Evolutionary conservation across 495 filamentous ascomycete species (phyloP), one percentile per base, ranked within the genome.

Genomic region (Hyaloscypha bicolor): DNA sequence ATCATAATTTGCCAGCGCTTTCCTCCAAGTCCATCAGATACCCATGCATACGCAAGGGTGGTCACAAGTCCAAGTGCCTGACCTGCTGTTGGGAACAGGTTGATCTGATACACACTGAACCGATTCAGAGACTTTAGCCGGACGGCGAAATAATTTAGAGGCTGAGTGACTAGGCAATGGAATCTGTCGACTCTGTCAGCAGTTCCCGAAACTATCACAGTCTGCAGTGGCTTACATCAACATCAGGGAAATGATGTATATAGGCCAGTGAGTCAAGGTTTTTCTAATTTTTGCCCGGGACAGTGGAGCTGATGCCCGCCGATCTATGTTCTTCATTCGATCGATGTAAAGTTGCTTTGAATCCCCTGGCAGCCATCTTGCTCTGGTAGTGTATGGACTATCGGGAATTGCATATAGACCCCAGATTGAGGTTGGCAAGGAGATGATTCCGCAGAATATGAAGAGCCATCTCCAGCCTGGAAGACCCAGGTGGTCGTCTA

Each of bases 381-480:
- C 42, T 48, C 42, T 14, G 11, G 42, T 48, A 4, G 42, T 48
- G 16, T 48, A 48, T 1, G 42, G 42, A 48, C 42, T 48, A 48
- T 48, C 42, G 8, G 42, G 42, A 19, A 48, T 48, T 14, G 42
- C 42, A 19, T 48, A 48, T 4, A 48, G 11, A 19, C 42, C 42
- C 42, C 42, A 48, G 16, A 48, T 16, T 16, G 42, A 48, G 16
- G 42, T 19, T 19, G 42, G 42, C 9, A 48, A 19, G 1, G 42
- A 48, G 9, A 48, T 48, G 9, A 48, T 48, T 19, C 42, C 42
- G 42, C 42, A 48, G 57, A 84, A 76, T 57, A 90, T 81, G 64
- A 89, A 91, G n/a, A 90, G 69, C 88, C 88, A 90, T n/a, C 87
- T 74, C 88, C 88, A 91, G 0, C 86, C 88, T 0, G 76, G 73